Percentiles rank a stretch among this genome's conserved stretches.
Evolutionary conservation across 2,329 filamentous ascomycete species (phyloP).

Genomic region (Chaetomium olivaceum): DNA sequence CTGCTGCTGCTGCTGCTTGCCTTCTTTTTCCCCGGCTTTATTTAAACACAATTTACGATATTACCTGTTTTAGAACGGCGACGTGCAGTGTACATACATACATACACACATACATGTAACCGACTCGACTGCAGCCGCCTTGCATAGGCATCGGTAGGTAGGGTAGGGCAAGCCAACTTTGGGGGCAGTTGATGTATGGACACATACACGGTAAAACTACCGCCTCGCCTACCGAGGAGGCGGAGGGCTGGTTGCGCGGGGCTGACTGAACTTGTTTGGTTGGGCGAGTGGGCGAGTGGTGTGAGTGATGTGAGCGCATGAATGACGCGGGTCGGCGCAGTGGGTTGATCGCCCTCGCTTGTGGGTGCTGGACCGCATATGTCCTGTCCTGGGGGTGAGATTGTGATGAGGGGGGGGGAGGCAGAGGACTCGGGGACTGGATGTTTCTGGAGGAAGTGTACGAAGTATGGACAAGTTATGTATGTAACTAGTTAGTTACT

Average conservation of each 20-base stretch:
- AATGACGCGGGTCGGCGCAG: constrained; percentile 11
- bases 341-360: constrained; percentile 9
- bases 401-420: neutral
- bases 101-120: neutral
- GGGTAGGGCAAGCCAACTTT: neutral
- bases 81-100: neutral
- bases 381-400: neutral
- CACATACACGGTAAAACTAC: neutral
- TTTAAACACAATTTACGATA: neutral
- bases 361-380: neutral
- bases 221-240: neutral
- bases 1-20: neutral
- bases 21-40: neutral
- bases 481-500: no score
- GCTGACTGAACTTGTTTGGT: neutral
- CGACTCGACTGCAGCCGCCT: neutral
- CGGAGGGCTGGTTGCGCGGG: no score
- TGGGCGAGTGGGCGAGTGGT: no score
- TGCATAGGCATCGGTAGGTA: no score
- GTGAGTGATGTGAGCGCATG: constrained; percentile 10
- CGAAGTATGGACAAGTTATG: no score
- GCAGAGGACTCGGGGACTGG: no score
- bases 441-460: neutral
- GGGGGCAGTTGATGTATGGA: neutral
- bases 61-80: neutral